Base-by-base conservation (phyloP, 2,329 filamentous ascomycete genomes). In the Hymenoscyphus linearis region DNA sequence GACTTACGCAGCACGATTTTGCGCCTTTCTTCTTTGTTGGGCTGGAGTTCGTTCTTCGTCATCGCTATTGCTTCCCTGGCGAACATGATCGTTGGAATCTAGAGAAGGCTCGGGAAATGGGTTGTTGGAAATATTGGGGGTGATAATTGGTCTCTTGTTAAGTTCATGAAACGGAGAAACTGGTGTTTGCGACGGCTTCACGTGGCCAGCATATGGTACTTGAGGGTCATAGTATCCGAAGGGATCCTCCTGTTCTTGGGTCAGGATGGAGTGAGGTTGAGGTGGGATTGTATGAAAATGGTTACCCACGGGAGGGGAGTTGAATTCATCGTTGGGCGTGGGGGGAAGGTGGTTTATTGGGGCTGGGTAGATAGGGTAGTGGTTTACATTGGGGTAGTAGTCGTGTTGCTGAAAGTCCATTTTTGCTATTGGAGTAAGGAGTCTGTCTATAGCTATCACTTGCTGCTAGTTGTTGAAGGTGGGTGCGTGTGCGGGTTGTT, bases 1-100 rank as follows among this genome's bases (percentile, higher is more conserved):
- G n/a, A 36, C 85, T 74, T 84, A 89, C 87, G 87, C 87, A 74
- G 87, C 87, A 70, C 87, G 76, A 66, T 90, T 90, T 71, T 90
- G 87, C 55, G 85, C 86, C 73, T 90, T 90, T 66, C 87, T 79
- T 68, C 85, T 83, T 59, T 77, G 79, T 69, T 84, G 80, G 58
- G 81, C 79, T 1, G 80, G 80, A n/a, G 77, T 80, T 71, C 78
- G 72, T 47, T 83, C 80, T 68, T 84, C 82, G 66, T 85, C 81
- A 50, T 73, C 71, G 55, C 71, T 73, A 52, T 71, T 80, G 54
- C 79, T 77, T 31, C 70, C 58, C 44, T 61, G 66, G 26, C 70
- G 60, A 14, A 36, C 63, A 13, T 57, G 65, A 36, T 69, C 66
- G 31, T 68, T 67, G 25, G 69, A 68, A 40, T 66, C 62, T 22